Evolutionary conservation across 192 early-diverging fungal species (phyloP).

Genomic region (Coemansia asiatica): DNA sequence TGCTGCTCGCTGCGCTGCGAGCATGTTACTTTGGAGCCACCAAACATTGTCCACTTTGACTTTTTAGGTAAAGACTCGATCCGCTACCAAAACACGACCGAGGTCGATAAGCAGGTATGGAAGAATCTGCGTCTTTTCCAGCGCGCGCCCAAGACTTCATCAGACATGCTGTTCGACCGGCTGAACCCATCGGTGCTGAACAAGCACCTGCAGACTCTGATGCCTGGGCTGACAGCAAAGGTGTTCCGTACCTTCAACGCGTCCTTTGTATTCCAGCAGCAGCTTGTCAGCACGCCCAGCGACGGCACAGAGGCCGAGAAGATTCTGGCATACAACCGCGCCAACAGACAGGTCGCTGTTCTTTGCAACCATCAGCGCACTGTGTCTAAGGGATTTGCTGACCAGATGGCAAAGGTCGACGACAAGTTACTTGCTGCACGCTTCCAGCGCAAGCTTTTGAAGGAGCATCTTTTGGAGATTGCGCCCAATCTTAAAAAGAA

Average conservation of each 20-base stretch:
- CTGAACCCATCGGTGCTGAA: constrained; percentile 82
- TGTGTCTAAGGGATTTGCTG: constrained; percentile 76
- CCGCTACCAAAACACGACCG: constrained; percentile 82
- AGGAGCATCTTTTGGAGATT: constrained; percentile 65
- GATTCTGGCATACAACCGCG: constrained; percentile 88
- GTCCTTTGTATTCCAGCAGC: constrained; percentile 87
- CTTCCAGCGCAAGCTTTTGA: constrained; percentile 78
- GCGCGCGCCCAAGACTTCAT: constrained; percentile 68
- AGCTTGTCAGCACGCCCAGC: constrained; percentile 70
- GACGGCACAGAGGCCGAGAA: constrained; percentile 78
- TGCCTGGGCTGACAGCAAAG: constrained; percentile 93
- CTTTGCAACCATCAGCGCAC: constrained; percentile 97
- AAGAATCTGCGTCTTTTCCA: constrained; percentile 93
- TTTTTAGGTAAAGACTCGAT: constrained; percentile 99
- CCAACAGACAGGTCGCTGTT: constrained; percentile 93
- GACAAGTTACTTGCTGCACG: constrained; percentile 87
- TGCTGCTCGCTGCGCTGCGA: constrained; percentile 96
- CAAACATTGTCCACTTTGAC: constrained; percentile 87
- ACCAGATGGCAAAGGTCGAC: constrained; percentile 74
- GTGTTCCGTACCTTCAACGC: constrained; percentile 99
- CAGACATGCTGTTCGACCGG: constrained; percentile 90
- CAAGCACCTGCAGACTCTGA: constrained; percentile 82
- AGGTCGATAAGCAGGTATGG: constrained; percentile 86
- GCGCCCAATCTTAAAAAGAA: constrained; percentile 81
- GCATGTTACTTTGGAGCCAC: constrained; percentile 81